Evolutionary conservation across 2,329 filamentous ascomycete genomes (phyloP).

Genomic region (Amauroascus verrucosus): DNA sequence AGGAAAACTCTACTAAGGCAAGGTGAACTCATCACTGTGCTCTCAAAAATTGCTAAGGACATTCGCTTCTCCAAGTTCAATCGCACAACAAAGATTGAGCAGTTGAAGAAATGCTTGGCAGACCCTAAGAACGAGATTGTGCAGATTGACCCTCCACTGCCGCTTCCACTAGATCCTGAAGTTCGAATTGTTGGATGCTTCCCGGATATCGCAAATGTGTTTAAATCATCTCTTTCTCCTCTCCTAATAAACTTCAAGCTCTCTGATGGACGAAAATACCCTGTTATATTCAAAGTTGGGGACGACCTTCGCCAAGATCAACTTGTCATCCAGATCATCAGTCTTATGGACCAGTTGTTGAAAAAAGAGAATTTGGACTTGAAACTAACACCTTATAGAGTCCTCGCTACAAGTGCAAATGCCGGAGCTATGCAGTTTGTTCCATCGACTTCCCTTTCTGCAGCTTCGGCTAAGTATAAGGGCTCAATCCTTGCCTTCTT

Average conservation of each 20-base stretch:
- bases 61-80: constrained; percentile 71
- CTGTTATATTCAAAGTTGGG: constrained; percentile 93
- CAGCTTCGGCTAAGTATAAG: constrained; percentile 73
- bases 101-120: constrained; percentile 69
- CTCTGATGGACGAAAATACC: constrained; percentile 63
- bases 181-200: constrained; percentile 68
- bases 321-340: constrained; percentile 94
- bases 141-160: constrained; percentile 72
- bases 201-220: constrained; percentile 77
- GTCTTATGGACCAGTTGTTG: constrained; percentile 89
- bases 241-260: constrained; percentile 88
- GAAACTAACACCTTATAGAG: constrained; percentile 90
- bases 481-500: constrained; percentile 71
- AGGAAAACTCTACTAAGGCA: constrained; percentile 72
- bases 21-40: constrained; percentile 75
- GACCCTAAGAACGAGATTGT: constrained; percentile 86
- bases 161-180: constrained; percentile 77
- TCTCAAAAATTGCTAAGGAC: constrained; percentile 82
- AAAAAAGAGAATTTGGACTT: constrained; percentile 94
- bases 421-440: constrained; percentile 92
- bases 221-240: constrained; percentile 89
- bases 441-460: constrained; percentile 71
- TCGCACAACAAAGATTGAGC: constrained; percentile 69
- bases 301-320: constrained; percentile 96
- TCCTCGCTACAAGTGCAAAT: constrained; percentile 79